Conservation (phyloP, 1,284 basidiomycete species). For the Peniophora sp. region DNA sequence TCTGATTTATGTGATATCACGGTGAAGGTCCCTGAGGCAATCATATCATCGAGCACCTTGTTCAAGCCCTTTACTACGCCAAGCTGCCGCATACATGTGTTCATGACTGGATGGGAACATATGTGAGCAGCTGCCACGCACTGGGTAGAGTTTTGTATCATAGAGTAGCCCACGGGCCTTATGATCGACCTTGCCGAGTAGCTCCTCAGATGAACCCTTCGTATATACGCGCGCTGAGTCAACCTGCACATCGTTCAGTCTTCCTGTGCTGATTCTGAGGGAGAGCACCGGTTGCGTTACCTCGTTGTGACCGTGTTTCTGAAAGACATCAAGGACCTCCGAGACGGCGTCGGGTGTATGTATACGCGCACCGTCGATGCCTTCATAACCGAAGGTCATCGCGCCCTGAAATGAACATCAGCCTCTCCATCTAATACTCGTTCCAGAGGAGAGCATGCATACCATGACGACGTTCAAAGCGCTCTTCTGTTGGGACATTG, state of each 20-base stretch:
- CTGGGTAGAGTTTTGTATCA: constrained; percentile 37
- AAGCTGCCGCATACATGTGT: too few relatives aligned
- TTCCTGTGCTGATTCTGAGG: too few relatives aligned
- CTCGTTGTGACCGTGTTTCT: constrained; percentile 48
- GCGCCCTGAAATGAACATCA: constrained; percentile 23
- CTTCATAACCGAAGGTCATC: constrained; percentile 23
- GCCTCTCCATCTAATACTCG: too few relatives aligned
- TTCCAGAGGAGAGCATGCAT: constrained; percentile 9
- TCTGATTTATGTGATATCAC: too few relatives aligned
- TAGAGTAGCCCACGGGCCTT: constrained; percentile 28
- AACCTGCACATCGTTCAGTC: constrained; percentile 29
- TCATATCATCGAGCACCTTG: too few relatives aligned
- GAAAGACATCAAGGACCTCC: constrained; percentile 49
- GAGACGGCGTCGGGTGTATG: constrained; percentile 42
- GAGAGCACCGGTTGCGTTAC: constrained; percentile 15
- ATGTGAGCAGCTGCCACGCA: neutral
- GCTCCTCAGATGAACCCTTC: constrained; percentile 41
- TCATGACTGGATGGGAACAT: neutral
- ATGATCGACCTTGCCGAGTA: constrained; percentile 31
- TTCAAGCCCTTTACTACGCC: too few relatives aligned
- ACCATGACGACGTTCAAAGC: constrained; percentile 35
- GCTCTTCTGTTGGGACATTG: constrained; percentile 21
- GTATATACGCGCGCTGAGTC: constrained; percentile 49
- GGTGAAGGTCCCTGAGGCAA: too few relatives aligned
- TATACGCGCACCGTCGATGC: constrained; percentile 33